These are phyloP conservation scores for Fusarium nurragi DNA, from an alignment of 2,329 filamentous ascomycete genomes.

Conservation along the genomic window DNA sequence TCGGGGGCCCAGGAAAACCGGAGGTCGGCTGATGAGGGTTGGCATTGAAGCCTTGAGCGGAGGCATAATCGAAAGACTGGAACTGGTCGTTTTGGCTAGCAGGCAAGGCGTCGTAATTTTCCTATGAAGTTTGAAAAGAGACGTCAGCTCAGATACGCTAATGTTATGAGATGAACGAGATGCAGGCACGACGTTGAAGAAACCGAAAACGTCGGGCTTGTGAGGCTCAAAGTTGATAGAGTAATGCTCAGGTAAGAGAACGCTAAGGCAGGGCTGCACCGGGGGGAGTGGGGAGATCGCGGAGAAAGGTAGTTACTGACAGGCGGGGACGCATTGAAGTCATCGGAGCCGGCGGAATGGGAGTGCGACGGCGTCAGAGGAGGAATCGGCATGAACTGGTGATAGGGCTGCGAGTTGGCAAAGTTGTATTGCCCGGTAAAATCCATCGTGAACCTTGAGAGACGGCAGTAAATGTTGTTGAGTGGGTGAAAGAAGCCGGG, in stretches of 20 bases:
- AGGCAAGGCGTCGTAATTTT: slow-evolving; percentile 59
- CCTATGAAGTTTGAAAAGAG: slow-evolving; percentile 48
- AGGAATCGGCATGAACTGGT: slow-evolving; percentile 63
- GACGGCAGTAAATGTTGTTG: neutral
- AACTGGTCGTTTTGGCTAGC: slow-evolving; percentile 57
- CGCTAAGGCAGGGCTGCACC: slow-evolving; percentile 45
- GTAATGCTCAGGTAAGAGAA: slow-evolving; percentile 50
- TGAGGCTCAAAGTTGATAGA: slow-evolving; percentile 39
- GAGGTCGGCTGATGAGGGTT: slow-evolving; percentile 49
- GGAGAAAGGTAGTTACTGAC: slow-evolving; percentile 55
- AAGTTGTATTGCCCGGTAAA: slow-evolving; percentile 61
- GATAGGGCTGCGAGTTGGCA: slow-evolving; percentile 60
- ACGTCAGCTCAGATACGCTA: slow-evolving; percentile 25
- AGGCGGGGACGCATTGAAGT: slow-evolving; percentile 65
- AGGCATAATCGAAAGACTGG: slow-evolving; percentile 55
- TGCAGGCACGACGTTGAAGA: slow-evolving; percentile 26
- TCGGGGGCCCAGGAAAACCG: slow-evolving; percentile 58
- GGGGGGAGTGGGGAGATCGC: slow-evolving; percentile 40
- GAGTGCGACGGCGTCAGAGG: slow-evolving; percentile 66
- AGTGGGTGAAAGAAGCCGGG: slow-evolving; percentile 6
- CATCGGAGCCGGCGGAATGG: slow-evolving; percentile 63
- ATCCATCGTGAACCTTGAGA: slow-evolving; percentile 56
- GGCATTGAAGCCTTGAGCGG: slow-evolving; percentile 51
- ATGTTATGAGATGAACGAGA: slow-evolving; percentile 21
- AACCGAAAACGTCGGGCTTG: slow-evolving; percentile 8